A percentile compares a stretch with the other conserved stretches of the same genome.
Conservation (phyloP, 352 stramenopile species). For the Paralagenidium karlingii region DNA sequence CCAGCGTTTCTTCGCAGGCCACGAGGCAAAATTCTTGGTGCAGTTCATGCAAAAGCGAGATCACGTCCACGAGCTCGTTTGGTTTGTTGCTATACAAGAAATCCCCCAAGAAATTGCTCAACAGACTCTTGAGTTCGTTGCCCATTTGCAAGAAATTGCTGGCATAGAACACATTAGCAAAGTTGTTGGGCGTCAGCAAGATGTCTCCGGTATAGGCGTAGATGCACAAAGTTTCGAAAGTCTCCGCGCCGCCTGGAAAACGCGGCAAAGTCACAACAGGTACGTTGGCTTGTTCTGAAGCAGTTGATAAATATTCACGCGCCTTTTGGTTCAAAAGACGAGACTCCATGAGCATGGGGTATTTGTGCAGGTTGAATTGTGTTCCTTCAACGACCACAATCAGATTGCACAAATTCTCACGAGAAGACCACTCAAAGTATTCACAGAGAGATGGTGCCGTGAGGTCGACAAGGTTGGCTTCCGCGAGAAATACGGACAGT, state of each 20-base stretch:
- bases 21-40: too few species aligned
- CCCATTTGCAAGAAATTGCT: constrained; percentile 36
- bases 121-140: constrained; percentile 12
- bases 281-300: constrained; percentile 4
- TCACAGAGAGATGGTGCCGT: constrained; percentile 23
- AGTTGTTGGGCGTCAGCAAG: constrained; percentile 11
- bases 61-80: too few species aligned
- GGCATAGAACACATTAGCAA: constrained; percentile 18
- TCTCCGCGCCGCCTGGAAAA: constrained; percentile 37
- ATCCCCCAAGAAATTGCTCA: constrained; percentile 15
- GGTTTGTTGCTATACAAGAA: constrained; percentile 4
- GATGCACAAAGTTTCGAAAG: constrained; percentile 56
- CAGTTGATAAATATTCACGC: constrained; percentile 9
- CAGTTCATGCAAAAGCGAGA: too few species aligned
- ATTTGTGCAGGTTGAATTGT: constrained; percentile 67
- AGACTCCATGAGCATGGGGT: constrained; percentile 46
- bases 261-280: constrained; percentile 25
- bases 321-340: constrained; percentile 24
- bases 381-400: constrained; percentile 39
- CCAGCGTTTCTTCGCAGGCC: constrained; percentile 11
- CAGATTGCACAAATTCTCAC: constrained; percentile 34
- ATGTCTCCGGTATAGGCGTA: constrained; percentile 53
- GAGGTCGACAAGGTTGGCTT: not conserved
- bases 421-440: constrained; percentile 28
- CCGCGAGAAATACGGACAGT: not conserved